phyloP scores from a whole-genome alignment of 305 asterid genomes.

The Fraxinus paxiana region DNA sequence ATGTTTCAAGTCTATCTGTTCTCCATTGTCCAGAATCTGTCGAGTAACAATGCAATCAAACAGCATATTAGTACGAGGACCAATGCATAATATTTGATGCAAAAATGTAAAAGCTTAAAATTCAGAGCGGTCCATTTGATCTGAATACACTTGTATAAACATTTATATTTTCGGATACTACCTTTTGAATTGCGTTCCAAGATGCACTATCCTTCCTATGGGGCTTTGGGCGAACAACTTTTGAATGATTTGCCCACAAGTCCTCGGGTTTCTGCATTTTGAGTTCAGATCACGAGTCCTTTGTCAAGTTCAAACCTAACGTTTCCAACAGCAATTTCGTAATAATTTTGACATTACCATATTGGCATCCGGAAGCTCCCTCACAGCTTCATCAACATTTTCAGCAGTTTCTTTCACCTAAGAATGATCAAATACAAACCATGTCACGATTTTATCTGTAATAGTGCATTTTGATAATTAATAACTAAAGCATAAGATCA shows the following conservation, averaged over 20 bases:
- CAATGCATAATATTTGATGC: conserved; percentile 4
- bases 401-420: conserved; percentile 95
- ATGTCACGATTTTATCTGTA: background rate
- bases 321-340: background rate
- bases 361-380: conserved; percentile 95
- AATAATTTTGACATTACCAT: conserved; percentile 36
- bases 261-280: conserved; percentile 89
- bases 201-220: conserved; percentile 73
- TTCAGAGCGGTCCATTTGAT: background rate
- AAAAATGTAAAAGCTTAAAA: background rate
- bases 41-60: conserved; percentile 11
- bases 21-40: conserved; percentile 71
- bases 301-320: background rate
- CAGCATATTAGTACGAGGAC: conserved; percentile 11
- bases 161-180: conserved; percentile 9
- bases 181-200: conserved; percentile 88
- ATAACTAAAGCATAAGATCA: conserved; percentile 10
- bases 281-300: conserved; percentile 19
- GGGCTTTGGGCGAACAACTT: conserved; percentile 85
- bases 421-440: conserved; percentile 15
- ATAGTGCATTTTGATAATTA: background rate
- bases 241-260: conserved; percentile 83
- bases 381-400: conserved; percentile 84
- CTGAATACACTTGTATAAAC: background rate
- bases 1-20: conserved; percentile 77